A percentile compares a stretch with the other conserved stretches of the same genome.
phyloP scores from a whole-genome alignment of 192 early-diverging fungal genomes.

The Coemansia asiatica region DNA sequence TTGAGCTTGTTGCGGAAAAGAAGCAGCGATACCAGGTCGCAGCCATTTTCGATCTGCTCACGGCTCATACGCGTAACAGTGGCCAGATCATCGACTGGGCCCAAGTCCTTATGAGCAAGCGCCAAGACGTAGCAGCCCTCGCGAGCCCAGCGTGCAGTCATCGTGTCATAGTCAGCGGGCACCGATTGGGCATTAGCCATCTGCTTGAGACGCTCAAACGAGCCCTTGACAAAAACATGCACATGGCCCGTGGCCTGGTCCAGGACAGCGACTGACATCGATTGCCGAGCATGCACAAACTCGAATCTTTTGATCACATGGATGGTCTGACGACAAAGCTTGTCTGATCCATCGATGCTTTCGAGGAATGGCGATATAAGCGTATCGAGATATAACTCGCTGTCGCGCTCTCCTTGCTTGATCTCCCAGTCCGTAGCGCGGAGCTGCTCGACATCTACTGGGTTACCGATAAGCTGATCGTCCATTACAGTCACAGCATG shows the following conservation, averaged over 20 bases:
- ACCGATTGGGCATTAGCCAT: conserved; percentile 48
- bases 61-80: conserved; percentile 50
- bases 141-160: conserved; percentile 61
- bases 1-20: conserved; percentile 80
- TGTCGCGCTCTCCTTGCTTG: conserved; percentile 13
- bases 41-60: conserved; percentile 62
- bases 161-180: conserved; percentile 60
- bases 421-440: conserved; percentile 58
- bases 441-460: conserved; percentile 81
- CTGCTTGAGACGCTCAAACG: conserved; percentile 69
- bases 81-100: conserved; percentile 46
- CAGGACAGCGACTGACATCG: conserved; percentile 68
- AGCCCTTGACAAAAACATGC: conserved; percentile 76
- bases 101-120: conserved; percentile 65
- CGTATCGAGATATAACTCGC: conserved; percentile 53
- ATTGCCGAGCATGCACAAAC: conserved; percentile 74
- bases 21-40: conserved; percentile 61
- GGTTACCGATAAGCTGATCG: conserved; percentile 65
- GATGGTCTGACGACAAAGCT: conserved; percentile 26
- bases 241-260: conserved; percentile 57
- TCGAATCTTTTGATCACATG: conserved; percentile 71
- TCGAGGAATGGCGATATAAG: conserved; percentile 41
- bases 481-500: conserved; percentile 61
- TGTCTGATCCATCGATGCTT: conserved; percentile 27
- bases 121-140: conserved; percentile 83